These are phyloP conservation scores for Monilinia laxa DNA, from an alignment of 2,329 filamentous ascomycete species.

Conservation along the genomic window DNA sequence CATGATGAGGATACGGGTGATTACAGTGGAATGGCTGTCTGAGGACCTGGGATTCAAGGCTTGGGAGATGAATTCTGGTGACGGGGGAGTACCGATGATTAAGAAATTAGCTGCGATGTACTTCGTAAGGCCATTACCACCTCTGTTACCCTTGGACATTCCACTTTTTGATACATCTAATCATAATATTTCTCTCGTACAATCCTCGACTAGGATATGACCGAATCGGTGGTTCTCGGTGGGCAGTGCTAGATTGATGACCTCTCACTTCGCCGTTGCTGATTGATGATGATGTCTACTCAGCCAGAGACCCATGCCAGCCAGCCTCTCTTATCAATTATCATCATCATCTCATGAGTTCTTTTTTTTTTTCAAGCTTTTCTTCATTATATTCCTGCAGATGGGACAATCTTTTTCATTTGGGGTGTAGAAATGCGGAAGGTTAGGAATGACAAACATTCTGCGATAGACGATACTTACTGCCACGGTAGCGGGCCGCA, in stretches of 20 bases:
- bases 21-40: background rate
- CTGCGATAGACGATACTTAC: background rate
- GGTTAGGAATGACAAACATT: background rate
- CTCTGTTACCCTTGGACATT: background rate
- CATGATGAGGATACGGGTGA: background rate
- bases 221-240: background rate
- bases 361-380: background rate
- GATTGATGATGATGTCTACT: conserved; percentile 17
- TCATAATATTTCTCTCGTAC: background rate
- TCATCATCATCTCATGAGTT: background rate
- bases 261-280: background rate
- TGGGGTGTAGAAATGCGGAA: background rate
- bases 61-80: background rate
- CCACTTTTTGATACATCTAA: background rate
- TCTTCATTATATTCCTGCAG: background rate
- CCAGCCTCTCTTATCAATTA: conserved; percentile 1
- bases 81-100: background rate
- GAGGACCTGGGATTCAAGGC: background rate
- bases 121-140: background rate
- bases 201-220: background rate
- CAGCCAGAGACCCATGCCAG: conserved; percentile 5
- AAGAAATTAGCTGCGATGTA: background rate
- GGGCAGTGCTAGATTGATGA: conserved; percentile 17
- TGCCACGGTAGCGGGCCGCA: background rate
- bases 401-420: background rate